Conservation (phyloP, 176 grass and related monocot genomes). For the Urochloa ruziziensis region DNA sequence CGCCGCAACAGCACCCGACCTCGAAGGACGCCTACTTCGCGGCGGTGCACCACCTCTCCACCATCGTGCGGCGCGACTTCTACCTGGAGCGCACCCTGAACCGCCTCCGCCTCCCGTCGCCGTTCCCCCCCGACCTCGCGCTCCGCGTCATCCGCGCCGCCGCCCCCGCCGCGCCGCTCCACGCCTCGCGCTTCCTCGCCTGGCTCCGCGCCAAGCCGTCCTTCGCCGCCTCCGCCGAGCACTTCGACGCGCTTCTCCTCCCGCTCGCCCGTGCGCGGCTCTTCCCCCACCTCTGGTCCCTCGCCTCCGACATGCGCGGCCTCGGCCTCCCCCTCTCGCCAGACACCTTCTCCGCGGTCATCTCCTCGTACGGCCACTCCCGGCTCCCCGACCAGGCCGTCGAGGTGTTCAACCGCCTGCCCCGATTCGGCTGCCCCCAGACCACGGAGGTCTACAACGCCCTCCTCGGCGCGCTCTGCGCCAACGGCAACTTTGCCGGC, state of each 20-base stretch:
- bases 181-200: slow-evolving; percentile 75
- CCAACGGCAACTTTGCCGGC: slow-evolving; percentile 65
- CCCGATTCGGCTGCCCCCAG: slow-evolving; percentile 80
- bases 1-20: slow-evolving; percentile 44
- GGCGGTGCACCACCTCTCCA: slow-evolving; percentile 75
- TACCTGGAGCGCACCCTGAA: slow-evolving; percentile 93
- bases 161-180: slow-evolving; percentile 63
- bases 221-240: slow-evolving; percentile 62
- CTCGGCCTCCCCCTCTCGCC: slow-evolving; percentile 63
- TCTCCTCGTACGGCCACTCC: slow-evolving; percentile 76
- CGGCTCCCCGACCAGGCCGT: slow-evolving; percentile 67
- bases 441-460: slow-evolving; percentile 82
- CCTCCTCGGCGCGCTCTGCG: slow-evolving; percentile 85
- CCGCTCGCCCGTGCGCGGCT: slow-evolving; percentile 66
- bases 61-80: slow-evolving; percentile 91
- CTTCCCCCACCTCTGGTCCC: slow-evolving; percentile 79
- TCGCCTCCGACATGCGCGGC: slow-evolving; percentile 68
- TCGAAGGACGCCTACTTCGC: slow-evolving; percentile 88
- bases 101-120: slow-evolving; percentile 82
- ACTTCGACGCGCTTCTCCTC: slow-evolving; percentile 85
- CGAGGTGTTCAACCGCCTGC: slow-evolving; percentile 90
- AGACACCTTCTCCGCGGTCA: slow-evolving; percentile 69
- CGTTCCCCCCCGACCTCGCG: slow-evolving; percentile 71
- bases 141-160: slow-evolving; percentile 74
- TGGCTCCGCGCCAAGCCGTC: slow-evolving; percentile 63